Conservation (phyloP, 148 eudicot genomes). For the Heliamphora exappendiculata region DNA sequence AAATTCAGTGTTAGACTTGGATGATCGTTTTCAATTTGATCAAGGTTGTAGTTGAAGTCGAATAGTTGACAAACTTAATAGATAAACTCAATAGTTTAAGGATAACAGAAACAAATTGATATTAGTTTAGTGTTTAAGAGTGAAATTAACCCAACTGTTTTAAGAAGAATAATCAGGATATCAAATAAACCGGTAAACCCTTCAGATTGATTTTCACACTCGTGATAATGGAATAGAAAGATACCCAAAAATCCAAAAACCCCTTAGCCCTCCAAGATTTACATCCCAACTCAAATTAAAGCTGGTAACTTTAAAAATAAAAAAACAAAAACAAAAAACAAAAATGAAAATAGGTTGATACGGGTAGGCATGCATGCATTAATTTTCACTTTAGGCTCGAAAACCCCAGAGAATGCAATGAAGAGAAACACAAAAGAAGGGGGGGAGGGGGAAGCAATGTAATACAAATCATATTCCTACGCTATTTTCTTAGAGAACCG, state of each 20-base stretch:
- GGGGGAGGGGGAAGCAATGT: background rate
- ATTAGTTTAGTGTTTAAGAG: too few relatives aligned
- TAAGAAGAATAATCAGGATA: background rate
- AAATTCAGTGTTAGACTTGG: too few relatives aligned
- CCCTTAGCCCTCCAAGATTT: background rate
- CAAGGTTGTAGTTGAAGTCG: too few relatives aligned
- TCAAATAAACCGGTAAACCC: background rate
- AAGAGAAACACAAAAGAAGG: too few relatives aligned
- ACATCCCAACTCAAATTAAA: slow-evolving; percentile 6
- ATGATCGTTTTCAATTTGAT: too few relatives aligned
- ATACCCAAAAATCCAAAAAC: background rate
- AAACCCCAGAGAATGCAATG: background rate
- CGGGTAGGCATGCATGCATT: background rate
- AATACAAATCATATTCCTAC: background rate
- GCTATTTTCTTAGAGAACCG: background rate
- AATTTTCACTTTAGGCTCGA: background rate
- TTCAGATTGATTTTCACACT: background rate
- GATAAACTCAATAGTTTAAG: too few relatives aligned
- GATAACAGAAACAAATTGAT: too few relatives aligned
- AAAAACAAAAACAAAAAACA: background rate
- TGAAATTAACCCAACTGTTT: too few relatives aligned
- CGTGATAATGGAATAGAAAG: background rate
- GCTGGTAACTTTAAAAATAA: background rate
- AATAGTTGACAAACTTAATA: too few relatives aligned
- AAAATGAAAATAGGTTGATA: background rate